phyloP scores from a whole-genome alignment of 202 grass and related monocot species.

The Dendrocalamus latiflorus region DNA sequence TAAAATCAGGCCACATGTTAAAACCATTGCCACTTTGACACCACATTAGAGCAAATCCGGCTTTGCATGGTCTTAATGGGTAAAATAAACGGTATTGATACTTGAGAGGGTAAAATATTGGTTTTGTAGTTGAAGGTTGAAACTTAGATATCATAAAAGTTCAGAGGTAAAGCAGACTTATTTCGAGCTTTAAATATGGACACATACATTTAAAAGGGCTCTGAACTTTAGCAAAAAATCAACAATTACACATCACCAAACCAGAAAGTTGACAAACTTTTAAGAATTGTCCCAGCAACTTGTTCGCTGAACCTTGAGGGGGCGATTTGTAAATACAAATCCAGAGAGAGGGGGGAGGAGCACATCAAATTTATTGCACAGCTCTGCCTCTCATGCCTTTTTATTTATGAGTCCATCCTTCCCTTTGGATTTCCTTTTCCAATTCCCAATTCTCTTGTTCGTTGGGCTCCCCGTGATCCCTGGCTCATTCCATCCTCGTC shows the following conservation, averaged over 20 bases:
- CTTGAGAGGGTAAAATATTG: too few species aligned
- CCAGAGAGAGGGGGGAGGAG: background rate
- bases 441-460: slow-evolving; percentile 36
- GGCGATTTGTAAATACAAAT: slow-evolving; percentile 31
- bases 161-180: too few species aligned
- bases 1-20: too few species aligned
- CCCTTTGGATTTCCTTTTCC: slow-evolving; percentile 28
- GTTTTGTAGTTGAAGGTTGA: too few species aligned
- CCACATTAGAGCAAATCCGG: too few species aligned
- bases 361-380: slow-evolving; percentile 41
- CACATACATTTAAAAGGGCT: background rate
- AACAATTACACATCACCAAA: background rate
- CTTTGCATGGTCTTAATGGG: too few species aligned
- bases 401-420: slow-evolving; percentile 35
- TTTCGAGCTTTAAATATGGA: background rate
- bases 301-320: slow-evolving; percentile 22
- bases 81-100: too few species aligned
- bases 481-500: slow-evolving; percentile 2
- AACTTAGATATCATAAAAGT: too few species aligned
- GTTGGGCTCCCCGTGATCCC: slow-evolving; percentile 14
- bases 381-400: slow-evolving; percentile 36
- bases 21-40: too few species aligned
- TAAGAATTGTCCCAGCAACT: slow-evolving; percentile 9
- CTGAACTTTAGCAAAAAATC: background rate
- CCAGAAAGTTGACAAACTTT: background rate